Evolutionary conservation across 768 basidiomycete species (phyloP), one percentile per base, ranked within the genome.

Genomic region (Lyophyllum decastes): DNA sequence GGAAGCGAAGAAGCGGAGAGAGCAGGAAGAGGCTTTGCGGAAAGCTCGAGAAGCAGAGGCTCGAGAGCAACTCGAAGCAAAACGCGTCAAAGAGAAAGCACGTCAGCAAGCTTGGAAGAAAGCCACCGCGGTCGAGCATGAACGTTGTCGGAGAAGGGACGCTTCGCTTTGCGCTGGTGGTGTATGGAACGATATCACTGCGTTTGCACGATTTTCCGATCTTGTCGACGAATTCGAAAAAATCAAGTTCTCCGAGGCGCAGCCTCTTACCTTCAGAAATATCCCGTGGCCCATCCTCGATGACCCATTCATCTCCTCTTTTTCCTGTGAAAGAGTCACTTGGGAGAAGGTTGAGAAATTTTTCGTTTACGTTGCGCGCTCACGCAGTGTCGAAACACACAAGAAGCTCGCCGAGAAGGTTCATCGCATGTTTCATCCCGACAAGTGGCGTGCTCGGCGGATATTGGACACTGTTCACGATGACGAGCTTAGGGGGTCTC

Each of bases 391-490:
- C 24, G 73, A 76, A 60, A 78, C 80, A 49, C 83, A 81, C 68
- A 76, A 74, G 58, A 66, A 61, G 1, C 76, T 86, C 52, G 75
- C 86, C 2, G 76, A 83, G 70, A 80, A 76, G 64, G 78, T 77
- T 55, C 78, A 86, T 64, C 73, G 78, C 25, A 65, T 82, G 59
- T 86, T 84, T 64, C 86, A 85, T 59, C 84, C 83, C 1, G 84
- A 86, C 65, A 74, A 79, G 52, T 87, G 83, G 85, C 71, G 78
- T 34, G 75, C 82, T 12, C 72, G 84, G 14, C 75, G 78, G 27
- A 61, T 85, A 44, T 73, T 84, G 64, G 59, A 68, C 25, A 77
- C 75, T 33, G 76, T 81, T 52, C 65, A 63, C 55, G 81, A 82
- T 55, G 77, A 76, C 33, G 68, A 73, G 47, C 66, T 74, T 61